Evolutionary conservation across 2,329 filamentous ascomycete genomes (phyloP).

Genomic region (Talaromyces sp.): DNA sequence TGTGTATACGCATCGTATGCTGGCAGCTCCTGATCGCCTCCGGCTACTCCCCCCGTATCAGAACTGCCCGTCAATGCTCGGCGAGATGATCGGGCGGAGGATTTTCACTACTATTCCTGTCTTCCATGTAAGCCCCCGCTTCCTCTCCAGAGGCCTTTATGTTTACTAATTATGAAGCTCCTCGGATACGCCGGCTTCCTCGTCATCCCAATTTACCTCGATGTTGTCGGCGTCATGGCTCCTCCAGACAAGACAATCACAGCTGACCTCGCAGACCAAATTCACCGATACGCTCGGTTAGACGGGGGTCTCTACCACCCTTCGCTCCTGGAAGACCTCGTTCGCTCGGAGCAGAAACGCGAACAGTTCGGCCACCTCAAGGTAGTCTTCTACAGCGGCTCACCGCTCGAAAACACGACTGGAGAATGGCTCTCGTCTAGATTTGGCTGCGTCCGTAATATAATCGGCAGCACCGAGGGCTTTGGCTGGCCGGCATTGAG

Average conservation of each 20-base stretch:
- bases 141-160: background rate
- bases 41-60: conserved; percentile 10
- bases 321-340: conserved; percentile 20
- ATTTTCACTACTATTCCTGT: conserved; percentile 20
- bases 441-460: background rate
- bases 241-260: conserved; percentile 13
- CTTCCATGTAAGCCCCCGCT: conserved; percentile 16
- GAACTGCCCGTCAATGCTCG: conserved; percentile 10
- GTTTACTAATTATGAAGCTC: conserved; percentile 11
- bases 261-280: conserved; percentile 13
- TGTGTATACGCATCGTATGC: conserved; percentile 20
- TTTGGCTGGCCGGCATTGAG: conserved; percentile 15
- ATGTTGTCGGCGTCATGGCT: conserved; percentile 16
- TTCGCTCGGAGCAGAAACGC: conserved; percentile 12
- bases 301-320: conserved; percentile 18
- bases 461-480: conserved; percentile 22
- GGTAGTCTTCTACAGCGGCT: conserved; percentile 18
- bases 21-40: conserved; percentile 11
- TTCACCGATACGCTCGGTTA: conserved; percentile 15
- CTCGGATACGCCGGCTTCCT: conserved; percentile 18
- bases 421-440: conserved; percentile 21
- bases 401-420: conserved; percentile 21
- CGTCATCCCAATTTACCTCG: conserved; percentile 14
- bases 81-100: conserved; percentile 10
- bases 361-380: conserved; percentile 15